phyloP scores from a whole-genome alignment of 768 basidiomycete genomes.

The Chlorophyllum brunneum region DNA sequence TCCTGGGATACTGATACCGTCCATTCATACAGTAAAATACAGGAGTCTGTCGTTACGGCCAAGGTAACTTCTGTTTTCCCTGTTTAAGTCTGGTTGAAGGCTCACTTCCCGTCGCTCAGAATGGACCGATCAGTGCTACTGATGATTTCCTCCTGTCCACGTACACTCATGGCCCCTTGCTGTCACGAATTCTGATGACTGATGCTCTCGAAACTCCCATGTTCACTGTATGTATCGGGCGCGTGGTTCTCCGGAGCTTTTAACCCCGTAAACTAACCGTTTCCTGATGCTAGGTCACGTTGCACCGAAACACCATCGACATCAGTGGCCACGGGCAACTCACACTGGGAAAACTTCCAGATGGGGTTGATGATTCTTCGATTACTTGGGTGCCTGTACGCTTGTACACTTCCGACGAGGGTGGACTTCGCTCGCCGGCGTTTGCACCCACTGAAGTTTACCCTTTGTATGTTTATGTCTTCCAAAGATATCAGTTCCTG shows the following conservation, averaged over 20 bases:
- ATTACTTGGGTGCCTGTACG: constrained; percentile 69
- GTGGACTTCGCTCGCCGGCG: constrained; percentile 49
- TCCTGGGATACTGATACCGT: not conserved
- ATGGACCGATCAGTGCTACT: constrained; percentile 23
- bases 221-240: constrained; percentile 36
- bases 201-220: constrained; percentile 41
- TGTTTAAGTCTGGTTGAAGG: not conserved
- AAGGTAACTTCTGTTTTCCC: constrained; percentile 15
- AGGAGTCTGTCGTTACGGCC: constrained; percentile 24
- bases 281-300: constrained; percentile 35
- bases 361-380: constrained; percentile 46
- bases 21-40: constrained; percentile 33
- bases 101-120: constrained; percentile 13
- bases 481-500: not conserved
- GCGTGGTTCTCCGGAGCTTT: not conserved
- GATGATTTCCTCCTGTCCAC: constrained; percentile 34
- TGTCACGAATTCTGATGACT: constrained; percentile 43
- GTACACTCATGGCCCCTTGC: constrained; percentile 38
- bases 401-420: constrained; percentile 46
- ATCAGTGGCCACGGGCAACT: constrained; percentile 55
- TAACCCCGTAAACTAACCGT: not conserved
- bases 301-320: constrained; percentile 59
- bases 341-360: constrained; percentile 61
- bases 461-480: constrained; percentile 11
- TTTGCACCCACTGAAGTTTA: constrained; percentile 59